These are phyloP conservation scores for Linnemannia elongata DNA, from an alignment of 192 early-diverging fungal species.

Conservation along the genomic window DNA sequence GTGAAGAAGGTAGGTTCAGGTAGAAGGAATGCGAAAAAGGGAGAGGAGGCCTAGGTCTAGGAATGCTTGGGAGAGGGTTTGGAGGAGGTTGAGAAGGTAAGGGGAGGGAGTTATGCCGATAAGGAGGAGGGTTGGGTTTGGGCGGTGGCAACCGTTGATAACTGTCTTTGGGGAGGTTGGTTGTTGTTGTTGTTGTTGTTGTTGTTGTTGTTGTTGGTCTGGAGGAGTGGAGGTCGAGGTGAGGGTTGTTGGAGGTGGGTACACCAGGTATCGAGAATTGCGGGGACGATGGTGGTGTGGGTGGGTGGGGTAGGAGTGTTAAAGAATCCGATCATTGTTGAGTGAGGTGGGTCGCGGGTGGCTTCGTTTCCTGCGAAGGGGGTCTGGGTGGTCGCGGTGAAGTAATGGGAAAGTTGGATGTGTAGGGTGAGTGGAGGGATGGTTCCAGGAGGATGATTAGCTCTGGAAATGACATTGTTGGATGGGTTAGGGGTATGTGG, in stretches of 20 bases:
- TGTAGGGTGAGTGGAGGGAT: background rate
- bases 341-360: slow-evolving; percentile 33
- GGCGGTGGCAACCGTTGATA: slow-evolving; percentile 22
- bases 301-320: background rate
- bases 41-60: slow-evolving; percentile 35
- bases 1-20: too few species aligned
- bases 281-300: background rate
- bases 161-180: background rate
- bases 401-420: slow-evolving; percentile 13
- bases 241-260: background rate
- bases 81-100: background rate
- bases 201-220: too few species aligned
- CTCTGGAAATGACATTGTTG: slow-evolving; percentile 17
- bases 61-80: background rate
- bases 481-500: background rate
- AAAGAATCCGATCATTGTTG: slow-evolving; percentile 53
- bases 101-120: slow-evolving; percentile 24
- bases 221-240: background rate
- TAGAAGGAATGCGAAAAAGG: too few species aligned
- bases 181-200: background rate
- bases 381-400: background rate
- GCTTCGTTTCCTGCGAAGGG: slow-evolving; percentile 40
- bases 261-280: background rate
- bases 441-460: slow-evolving; percentile 46
- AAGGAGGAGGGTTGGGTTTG: slow-evolving; percentile 15